These are phyloP conservation scores for Mucor indicus DNA, from an alignment of 371 early-diverging fungal genomes.

Conservation along the genomic window DNA sequence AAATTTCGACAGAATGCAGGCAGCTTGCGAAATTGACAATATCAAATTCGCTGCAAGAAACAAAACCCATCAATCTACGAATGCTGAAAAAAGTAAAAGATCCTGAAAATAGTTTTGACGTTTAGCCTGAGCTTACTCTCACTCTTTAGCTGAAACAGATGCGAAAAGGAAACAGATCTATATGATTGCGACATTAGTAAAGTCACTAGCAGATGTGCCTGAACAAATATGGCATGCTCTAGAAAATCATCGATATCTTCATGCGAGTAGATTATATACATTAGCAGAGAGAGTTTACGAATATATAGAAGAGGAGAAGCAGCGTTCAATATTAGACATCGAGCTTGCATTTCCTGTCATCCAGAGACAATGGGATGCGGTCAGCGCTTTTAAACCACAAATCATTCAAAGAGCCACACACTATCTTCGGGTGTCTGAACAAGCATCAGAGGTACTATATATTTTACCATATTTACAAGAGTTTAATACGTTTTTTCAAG, in stretches of 20 bases:
- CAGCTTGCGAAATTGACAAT: conserved; percentile 53
- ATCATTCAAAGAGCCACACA: conserved; percentile 63
- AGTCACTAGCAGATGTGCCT: conserved; percentile 82
- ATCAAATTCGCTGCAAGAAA: conserved; percentile 37
- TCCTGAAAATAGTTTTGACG: background rate
- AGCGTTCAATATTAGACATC: conserved; percentile 22
- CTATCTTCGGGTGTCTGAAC: conserved; percentile 47
- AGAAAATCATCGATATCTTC: conserved; percentile 67
- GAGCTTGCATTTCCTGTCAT: conserved; percentile 77
- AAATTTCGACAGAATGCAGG: conserved; percentile 60
- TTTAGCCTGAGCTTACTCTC: background rate
- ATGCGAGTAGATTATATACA: conserved; percentile 68
- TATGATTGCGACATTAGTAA: conserved; percentile 74
- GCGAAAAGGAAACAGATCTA: conserved; percentile 58
- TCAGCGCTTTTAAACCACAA: conserved; percentile 69
- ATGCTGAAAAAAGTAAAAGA: background rate
- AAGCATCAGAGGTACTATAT: conserved; percentile 47
- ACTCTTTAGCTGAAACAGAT: conserved; percentile 30
- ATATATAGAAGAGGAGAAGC: conserved; percentile 51
- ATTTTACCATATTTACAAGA: background rate
- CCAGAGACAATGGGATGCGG: conserved; percentile 84
- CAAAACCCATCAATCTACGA: conserved; percentile 9
- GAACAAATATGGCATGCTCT: conserved; percentile 86
- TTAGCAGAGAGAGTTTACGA: conserved; percentile 66
- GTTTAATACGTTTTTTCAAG: conserved; percentile 20